A percentile compares a stretch with the other conserved stretches of the same genome.
phyloP scores from a whole-genome alignment of 2,329 filamentous ascomycete genomes.

The Taxawa tesnikishii region DNA sequence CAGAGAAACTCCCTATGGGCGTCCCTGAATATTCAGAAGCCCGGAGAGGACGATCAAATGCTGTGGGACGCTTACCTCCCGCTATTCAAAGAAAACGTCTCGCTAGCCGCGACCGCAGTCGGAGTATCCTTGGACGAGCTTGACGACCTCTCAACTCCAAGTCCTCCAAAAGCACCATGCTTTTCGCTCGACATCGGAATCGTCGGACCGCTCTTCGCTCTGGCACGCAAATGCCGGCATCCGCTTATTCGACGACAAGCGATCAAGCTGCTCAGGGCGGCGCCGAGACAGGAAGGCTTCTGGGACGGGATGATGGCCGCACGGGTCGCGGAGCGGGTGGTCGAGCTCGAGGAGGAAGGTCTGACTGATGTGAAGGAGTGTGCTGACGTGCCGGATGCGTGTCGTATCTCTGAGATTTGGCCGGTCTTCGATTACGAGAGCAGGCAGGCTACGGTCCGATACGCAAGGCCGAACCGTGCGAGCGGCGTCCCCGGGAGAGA shows the following conservation, averaged over 20 bases:
- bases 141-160: not conserved
- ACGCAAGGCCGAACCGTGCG: not conserved
- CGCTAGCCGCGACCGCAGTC: not conserved
- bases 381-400: not conserved
- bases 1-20: not conserved
- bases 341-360: conserved; percentile 15
- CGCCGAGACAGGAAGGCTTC: conserved; percentile 11
- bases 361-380: not conserved
- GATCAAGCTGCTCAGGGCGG: conserved; percentile 10
- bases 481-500: not conserved
- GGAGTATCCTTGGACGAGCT: not conserved
- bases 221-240: conserved; percentile 14
- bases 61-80: not conserved
- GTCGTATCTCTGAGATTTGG: not conserved
- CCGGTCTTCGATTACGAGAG: not conserved
- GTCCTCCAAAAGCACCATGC: conserved; percentile 4
- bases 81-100: not conserved
- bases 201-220: conserved; percentile 13
- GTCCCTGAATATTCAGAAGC: not conserved
- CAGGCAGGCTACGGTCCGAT: not conserved
- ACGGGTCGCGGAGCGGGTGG: conserved; percentile 17
- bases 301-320: conserved; percentile 11
- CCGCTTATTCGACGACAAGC: conserved; percentile 11
- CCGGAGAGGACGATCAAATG: not conserved
- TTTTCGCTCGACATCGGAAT: conserved; percentile 16